phyloP scores from a whole-genome alignment of 345 rosid genomes.

The Corchorus olitorius region DNA sequence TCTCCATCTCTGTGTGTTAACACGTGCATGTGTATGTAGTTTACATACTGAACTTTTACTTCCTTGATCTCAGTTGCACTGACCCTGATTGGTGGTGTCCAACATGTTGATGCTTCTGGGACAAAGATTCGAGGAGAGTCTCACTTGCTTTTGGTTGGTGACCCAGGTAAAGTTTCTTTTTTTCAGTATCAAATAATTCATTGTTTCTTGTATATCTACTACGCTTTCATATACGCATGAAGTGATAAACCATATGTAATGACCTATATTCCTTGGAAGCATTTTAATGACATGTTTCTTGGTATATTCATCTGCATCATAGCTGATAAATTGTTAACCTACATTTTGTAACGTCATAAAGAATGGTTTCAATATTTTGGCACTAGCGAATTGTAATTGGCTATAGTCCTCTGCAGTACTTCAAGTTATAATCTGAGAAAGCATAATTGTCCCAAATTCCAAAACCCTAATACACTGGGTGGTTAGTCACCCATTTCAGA shows the following conservation, averaged over 20 bases:
- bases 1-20: neutral
- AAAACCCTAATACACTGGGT: neutral
- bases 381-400: neutral
- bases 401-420: neutral
- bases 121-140: slow-evolving; percentile 96
- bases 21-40: neutral
- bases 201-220: neutral
- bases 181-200: neutral
- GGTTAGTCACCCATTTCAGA: neutral
- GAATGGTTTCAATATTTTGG: neutral
- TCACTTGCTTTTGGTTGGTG: slow-evolving; percentile 95
- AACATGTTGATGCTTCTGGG: slow-evolving; percentile 94
- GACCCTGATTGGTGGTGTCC: slow-evolving; percentile 94
- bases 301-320: neutral
- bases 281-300: neutral
- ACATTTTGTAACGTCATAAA: neutral
- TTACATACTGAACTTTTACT: neutral
- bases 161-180: slow-evolving; percentile 64
- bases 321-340: neutral
- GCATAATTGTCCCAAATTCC: too few relatives aligned
- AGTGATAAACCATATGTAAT: neutral
- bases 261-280: neutral
- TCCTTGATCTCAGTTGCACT: slow-evolving; percentile 59
- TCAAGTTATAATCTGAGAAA: neutral
- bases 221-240: slow-evolving; percentile 4